phyloP scores from a whole-genome alignment of 495 filamentous ascomycete genomes.

The Lophiotrema nucula region DNA sequence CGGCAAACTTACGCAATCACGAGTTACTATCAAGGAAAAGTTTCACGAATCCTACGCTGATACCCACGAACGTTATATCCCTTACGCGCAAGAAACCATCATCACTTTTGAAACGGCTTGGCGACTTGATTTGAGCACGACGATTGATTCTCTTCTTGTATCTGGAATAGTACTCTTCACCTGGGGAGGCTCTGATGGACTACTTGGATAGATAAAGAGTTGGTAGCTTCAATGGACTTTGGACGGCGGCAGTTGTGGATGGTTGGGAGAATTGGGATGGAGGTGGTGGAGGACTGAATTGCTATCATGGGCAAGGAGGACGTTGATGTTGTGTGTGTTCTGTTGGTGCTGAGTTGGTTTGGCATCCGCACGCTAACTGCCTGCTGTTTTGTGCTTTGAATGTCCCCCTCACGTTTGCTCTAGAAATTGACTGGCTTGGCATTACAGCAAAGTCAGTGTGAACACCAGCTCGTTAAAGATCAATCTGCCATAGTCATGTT shows the following conservation, averaged over 20 bases:
- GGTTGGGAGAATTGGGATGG: conserved; percentile 7
- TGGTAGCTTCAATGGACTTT: conserved; percentile 13
- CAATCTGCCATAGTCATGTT: too few species aligned
- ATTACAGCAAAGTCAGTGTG: too few species aligned
- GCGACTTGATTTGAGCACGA: conserved; percentile 19
- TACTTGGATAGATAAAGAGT: conserved; percentile 15
- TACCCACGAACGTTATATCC: conserved; percentile 40
- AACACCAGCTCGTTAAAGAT: too few species aligned
- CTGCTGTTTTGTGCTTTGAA: background rate
- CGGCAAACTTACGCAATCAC: conserved; percentile 35
- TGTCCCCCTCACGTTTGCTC: background rate
- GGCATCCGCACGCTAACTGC: background rate
- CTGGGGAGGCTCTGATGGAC: conserved; percentile 4
- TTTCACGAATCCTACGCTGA: conserved; percentile 38
- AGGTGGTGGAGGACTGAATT: background rate
- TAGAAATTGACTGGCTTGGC: conserved; percentile 11
- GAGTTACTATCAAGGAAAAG: conserved; percentile 31
- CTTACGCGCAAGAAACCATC: conserved; percentile 28
- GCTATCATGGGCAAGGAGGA: background rate
- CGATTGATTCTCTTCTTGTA: conserved; percentile 8
- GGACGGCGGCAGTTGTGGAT: conserved; percentile 8
- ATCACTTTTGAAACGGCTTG: conserved; percentile 32
- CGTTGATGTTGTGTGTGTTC: conserved; percentile 6
- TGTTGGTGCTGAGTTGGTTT: conserved; percentile 11
- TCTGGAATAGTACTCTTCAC: conserved; percentile 10